phyloP scores from a whole-genome alignment of 192 early-diverging fungal species.

The Gaertneriomyces semiglobifer region DNA sequence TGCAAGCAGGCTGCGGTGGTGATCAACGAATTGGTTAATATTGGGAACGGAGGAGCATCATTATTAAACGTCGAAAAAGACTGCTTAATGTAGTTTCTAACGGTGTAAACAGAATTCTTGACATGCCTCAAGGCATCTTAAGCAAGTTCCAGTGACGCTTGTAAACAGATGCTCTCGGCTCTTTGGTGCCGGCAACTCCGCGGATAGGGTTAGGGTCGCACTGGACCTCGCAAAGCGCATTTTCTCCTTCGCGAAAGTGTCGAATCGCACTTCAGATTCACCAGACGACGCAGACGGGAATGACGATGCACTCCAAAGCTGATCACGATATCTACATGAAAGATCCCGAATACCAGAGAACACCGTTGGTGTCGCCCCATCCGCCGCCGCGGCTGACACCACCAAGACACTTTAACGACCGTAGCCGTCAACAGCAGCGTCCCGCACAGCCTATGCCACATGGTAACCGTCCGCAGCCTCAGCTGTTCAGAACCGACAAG shows the following conservation, averaged over 20 bases:
- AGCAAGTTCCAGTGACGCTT: background rate
- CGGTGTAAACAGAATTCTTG: background rate
- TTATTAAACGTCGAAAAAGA: conserved; percentile 16
- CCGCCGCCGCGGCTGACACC: conserved; percentile 34
- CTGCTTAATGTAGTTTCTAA: conserved; percentile 6
- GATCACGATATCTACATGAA: conserved; percentile 1
- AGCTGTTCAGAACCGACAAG: conserved; percentile 9
- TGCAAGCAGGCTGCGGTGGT: conserved; percentile 22
- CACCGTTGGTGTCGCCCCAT: conserved; percentile 28
- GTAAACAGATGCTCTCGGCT: background rate
- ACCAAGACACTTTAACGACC: conserved; percentile 7
- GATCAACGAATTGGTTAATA: conserved; percentile 6
- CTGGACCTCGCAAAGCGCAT: too few species aligned
- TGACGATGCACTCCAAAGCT: background rate
- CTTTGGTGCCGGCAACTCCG: too few species aligned
- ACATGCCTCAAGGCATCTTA: background rate
- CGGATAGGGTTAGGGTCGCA: too few species aligned
- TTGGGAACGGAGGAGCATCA: conserved; percentile 20
- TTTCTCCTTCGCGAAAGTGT: too few species aligned
- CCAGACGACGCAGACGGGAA: background rate
- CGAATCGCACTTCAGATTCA: too few species aligned
- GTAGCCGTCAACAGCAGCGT: background rate
- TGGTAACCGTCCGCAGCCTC: background rate
- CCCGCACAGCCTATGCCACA: background rate
- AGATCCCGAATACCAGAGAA: conserved; percentile 36